A percentile compares a stretch with the other conserved stretches of the same genome.
Evolutionary conservation across 2,329 filamentous ascomycete genomes (phyloP).

Genomic region (Akanthomyces muscarius): DNA sequence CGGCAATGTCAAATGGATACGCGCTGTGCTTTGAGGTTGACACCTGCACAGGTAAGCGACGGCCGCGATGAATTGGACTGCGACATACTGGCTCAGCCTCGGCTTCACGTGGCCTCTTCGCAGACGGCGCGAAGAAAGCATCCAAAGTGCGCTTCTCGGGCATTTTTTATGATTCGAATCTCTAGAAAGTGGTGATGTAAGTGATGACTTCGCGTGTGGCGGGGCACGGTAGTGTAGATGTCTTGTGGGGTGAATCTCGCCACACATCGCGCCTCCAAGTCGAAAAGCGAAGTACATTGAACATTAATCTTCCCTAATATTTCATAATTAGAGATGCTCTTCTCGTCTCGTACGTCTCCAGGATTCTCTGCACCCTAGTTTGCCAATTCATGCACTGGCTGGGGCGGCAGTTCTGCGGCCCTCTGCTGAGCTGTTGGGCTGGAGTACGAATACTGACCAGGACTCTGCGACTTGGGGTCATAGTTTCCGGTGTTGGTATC

Average conservation of each 20-base stretch:
- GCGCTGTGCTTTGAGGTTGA: slow-evolving; percentile 37
- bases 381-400: neutral
- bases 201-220: neutral
- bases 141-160: slow-evolving; percentile 62
- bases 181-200: slow-evolving; percentile 12
- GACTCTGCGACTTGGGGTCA: neutral
- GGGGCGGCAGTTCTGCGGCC: neutral
- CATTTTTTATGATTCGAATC: slow-evolving; percentile 21
- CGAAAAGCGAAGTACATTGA: neutral
- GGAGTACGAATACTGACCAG: neutral
- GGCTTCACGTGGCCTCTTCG: slow-evolving; percentile 32
- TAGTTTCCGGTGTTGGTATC: neutral
- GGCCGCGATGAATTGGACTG: neutral
- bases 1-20: slow-evolving; percentile 49
- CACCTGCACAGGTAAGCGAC: slow-evolving; percentile 20
- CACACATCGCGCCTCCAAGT: neutral
- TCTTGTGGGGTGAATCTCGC: neutral
- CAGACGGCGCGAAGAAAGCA: slow-evolving; percentile 58
- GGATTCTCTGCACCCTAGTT: neutral
- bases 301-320: neutral
- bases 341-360: neutral
- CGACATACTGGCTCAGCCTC: neutral
- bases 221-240: neutral
- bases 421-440: neutral
- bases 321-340: neutral